Evolutionary conservation across 2,329 filamentous ascomycete species (phyloP), one percentile per base, ranked within the genome.

Genomic region (Cercospora zeae-maydis): DNA sequence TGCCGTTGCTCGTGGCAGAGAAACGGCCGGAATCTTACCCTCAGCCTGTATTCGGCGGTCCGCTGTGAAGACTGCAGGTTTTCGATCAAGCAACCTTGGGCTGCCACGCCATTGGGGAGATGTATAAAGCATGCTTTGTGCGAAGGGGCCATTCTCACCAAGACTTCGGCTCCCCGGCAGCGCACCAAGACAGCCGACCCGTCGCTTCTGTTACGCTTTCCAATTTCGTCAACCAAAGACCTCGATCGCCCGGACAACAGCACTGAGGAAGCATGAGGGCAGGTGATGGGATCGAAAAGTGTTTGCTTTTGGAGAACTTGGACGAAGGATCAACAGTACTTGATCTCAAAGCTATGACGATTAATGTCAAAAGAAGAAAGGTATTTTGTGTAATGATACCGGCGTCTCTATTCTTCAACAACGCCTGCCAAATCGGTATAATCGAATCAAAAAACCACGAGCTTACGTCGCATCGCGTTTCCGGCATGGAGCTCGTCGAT

Each of bases 1-100:
- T 60, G 16, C 62, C 62, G 4, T 31, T 63, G 14, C 52, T 63
- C 9, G 42, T 60, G 11, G 27, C 52, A 7, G 52, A 60, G 42
- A 60, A 58, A 30, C 16, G 52, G 5, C 45, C 42, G 3, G 59
- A 53, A 49, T 51, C 54, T 9, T 59, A 60, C 11, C n/a, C 37
- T 9, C 30, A 27, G 13, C 57, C 61, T 8, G 59, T 45, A 3
- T 60, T 60, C 52, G 47, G 61, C 19, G 57, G 51, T 31, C 51
- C 61, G 10, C 31, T 21, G 39, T 56, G 31, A 51, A 27, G 10
- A 13, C 21, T 5, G 3, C 21, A 27, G 2, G 21, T 19, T 21
- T 11, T 24, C 21, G 10, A 6, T 21, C 19, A 24, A 5, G 8
- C 21, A 24, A 21, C 0, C 42, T 13, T 19, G 19, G 11, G 1